phyloP scores from a whole-genome alignment of 2,329 filamentous ascomycete species.

The Sporothrix curviconia region DNA sequence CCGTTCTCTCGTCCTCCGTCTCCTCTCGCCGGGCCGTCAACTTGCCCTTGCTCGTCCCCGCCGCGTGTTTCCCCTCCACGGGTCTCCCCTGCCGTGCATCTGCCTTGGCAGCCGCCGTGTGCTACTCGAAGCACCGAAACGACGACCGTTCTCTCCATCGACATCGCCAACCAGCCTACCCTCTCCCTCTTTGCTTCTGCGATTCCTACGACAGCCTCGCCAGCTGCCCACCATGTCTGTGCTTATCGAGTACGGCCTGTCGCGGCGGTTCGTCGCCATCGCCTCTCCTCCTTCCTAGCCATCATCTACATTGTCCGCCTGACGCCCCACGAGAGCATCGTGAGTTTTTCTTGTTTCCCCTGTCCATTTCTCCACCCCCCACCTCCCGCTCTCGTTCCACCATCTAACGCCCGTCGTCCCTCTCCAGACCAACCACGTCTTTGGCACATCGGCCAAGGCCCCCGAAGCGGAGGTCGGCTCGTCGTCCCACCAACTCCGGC shows the following conservation, averaged over 20 bases:
- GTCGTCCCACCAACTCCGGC: not conserved
- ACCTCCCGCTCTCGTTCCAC: not conserved
- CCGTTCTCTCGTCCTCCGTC: too few species aligned
- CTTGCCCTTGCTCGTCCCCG: too few species aligned
- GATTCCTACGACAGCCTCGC: not conserved
- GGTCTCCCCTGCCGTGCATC: too few species aligned
- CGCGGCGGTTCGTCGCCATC: conserved; percentile 14
- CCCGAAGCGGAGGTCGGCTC: not conserved
- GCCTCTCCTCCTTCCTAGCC: conserved; percentile 15
- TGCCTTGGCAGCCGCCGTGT: too few species aligned
- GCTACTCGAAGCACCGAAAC: too few species aligned
- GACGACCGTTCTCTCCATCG: too few species aligned
- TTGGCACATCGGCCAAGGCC: not conserved
- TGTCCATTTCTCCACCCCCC: not conserved
- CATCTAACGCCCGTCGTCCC: not conserved
- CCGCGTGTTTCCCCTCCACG: too few species aligned
- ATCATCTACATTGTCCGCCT: conserved; percentile 19
- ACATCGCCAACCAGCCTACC: not conserved
- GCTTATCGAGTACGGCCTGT: conserved; percentile 17
- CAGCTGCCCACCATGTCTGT: conserved; percentile 4
- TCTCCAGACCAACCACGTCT: conserved; percentile 7
- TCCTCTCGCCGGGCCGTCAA: too few species aligned
- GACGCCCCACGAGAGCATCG: conserved; percentile 13
- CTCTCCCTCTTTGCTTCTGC: not conserved
- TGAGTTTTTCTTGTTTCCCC: conserved; percentile 5